A percentile compares a stretch with the other conserved stretches of the same genome.
Conservation (phyloP, 495 filamentous ascomycete genomes). For the Talaromyces thailandensis region DNA sequence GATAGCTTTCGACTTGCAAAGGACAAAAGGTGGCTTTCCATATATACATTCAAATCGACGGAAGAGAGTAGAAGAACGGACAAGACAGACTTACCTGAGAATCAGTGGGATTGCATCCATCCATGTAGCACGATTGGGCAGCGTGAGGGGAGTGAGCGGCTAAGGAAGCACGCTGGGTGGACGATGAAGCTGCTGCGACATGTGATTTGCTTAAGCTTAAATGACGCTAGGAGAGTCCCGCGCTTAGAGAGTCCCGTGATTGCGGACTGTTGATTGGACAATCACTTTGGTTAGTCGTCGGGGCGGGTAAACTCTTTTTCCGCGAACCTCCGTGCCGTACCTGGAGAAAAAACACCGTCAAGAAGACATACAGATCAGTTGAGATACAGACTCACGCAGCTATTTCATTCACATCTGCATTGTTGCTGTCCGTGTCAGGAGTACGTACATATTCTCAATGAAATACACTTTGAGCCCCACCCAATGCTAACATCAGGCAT, state of each 20-base stretch:
- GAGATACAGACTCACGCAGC: too few relatives aligned
- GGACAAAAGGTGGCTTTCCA: neutral
- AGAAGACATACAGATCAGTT: neutral
- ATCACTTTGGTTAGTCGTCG: neutral
- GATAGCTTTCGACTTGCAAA: neutral
- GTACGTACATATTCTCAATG: neutral
- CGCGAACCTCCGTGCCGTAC: neutral
- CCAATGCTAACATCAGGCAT: neutral
- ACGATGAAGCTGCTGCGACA: neutral
- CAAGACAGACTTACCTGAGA: constrained; percentile 9
- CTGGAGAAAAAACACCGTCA: neutral
- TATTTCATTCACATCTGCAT: neutral
- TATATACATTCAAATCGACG: constrained; percentile 3
- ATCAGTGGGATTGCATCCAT: constrained; percentile 11
- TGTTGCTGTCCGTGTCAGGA: neutral
- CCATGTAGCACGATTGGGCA: neutral
- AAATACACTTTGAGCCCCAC: neutral
- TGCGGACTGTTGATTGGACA: neutral
- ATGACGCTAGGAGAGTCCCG: neutral
- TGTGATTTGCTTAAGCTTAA: constrained; percentile 6
- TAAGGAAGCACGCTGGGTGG: constrained; percentile 7
- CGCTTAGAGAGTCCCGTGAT: neutral
- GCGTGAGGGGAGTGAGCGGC: constrained; percentile 1
- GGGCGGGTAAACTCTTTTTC: neutral
- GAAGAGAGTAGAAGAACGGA: neutral